Base-by-base conservation (phyloP, 176 grass and related monocot species). In the Coix lacrymajobi region DNA sequence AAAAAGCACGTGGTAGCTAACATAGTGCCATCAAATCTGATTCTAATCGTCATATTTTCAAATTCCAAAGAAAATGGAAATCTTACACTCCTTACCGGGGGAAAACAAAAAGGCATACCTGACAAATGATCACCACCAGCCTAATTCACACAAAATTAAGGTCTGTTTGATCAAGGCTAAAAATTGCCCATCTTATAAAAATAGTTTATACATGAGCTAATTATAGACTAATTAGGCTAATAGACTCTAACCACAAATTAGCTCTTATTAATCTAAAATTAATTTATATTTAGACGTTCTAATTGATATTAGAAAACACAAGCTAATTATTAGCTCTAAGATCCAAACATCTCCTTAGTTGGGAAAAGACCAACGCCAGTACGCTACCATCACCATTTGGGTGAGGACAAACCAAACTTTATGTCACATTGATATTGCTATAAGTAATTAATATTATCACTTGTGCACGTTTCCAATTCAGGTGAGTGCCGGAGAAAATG, bases 381-480 rank as follows among this genome's bases (percentile, higher is more conserved):
- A 57, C 54, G 22, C 8, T 57, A 24, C 22, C 26, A 14, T 12
- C 11, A 32, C 61, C 62, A 49, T 49, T 66, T 66, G 30, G 28
- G 5, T 66, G 77, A 64, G 1, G 40, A 32, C 77, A 79, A 4
- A 25, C 41, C 28, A 13, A 79, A 66, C 77, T 79, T 79, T 66
- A 79, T 51, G 78, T 80, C 78, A 15, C 43, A 68, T 38, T 38
- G 44, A 51, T 19, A 49, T 37, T 26, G 63, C 45, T 51, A 68
- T 51, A 54, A 80, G 44, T 52, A 80, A 51, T 68, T 25, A 57
- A 57, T 57, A 9, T 37, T 52, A 51, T 80, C 78, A 15, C 22
- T 37, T 68, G 31, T 34, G 7, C 78, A 68, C 77, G 63, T 80
- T 38, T 80, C 63, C 63, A 80, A 24, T 54, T 37, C 62, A 80